phyloP scores from a whole-genome alignment of 352 stramenopile species.

The Pythium myriotylum region DNA sequence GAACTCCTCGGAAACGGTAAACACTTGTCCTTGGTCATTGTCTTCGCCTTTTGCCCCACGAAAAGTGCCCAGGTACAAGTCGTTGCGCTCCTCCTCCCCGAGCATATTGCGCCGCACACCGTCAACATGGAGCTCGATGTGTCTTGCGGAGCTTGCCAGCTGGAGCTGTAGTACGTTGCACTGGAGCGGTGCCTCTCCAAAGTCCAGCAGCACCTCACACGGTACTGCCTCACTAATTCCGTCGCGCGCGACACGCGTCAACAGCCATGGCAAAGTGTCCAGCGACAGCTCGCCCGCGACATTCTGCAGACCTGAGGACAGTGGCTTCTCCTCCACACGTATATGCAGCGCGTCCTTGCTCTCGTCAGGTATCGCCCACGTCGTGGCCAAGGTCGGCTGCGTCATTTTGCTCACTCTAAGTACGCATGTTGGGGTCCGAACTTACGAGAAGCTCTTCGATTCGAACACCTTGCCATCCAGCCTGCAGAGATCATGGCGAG shows the following conservation, averaged over 20 bases:
- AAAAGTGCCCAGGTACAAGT: conserved; percentile 79
- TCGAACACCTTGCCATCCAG: background rate
- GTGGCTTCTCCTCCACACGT: conserved; percentile 12
- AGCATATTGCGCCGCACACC: conserved; percentile 56
- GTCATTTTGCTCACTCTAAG: conserved; percentile 14
- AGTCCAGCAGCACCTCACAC: conserved; percentile 56
- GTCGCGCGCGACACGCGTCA: background rate
- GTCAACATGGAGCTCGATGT: conserved; percentile 67
- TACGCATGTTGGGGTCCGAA: conserved; percentile 12
- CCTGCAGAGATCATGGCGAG: conserved; percentile 39
- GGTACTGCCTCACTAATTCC: background rate
- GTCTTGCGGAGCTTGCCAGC: conserved; percentile 60
- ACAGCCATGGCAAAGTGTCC: conserved; percentile 18
- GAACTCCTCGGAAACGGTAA: conserved; percentile 53
- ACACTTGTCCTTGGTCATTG: conserved; percentile 28
- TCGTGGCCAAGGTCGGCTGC: background rate
- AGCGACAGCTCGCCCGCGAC: conserved; percentile 20
- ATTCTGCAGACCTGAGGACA: conserved; percentile 6
- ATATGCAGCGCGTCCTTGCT: background rate
- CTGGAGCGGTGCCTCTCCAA: conserved; percentile 35
- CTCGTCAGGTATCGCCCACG: conserved; percentile 6
- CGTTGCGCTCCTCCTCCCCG: conserved; percentile 56
- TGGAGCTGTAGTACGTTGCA: conserved; percentile 56
- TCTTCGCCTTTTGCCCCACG: conserved; percentile 36
- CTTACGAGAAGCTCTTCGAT: conserved; percentile 5